Conservation (phyloP, 441 rosid species). For the Eruca vesicaria region DNA sequence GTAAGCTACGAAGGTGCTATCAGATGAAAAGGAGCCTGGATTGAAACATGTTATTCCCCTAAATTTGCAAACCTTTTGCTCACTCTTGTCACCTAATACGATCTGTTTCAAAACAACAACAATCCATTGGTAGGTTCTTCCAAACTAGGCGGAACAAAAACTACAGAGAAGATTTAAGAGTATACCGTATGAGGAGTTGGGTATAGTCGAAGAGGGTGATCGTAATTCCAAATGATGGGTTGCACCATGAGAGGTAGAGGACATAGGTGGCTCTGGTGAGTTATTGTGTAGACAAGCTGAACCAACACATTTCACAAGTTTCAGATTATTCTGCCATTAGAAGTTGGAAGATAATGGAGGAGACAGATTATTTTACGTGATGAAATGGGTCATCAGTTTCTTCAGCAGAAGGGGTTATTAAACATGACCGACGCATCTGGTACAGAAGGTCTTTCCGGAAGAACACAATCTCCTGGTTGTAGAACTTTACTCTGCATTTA, state of each 20-base stretch:
- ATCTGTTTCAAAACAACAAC: slow-evolving; percentile 47
- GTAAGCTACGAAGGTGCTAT: not conserved
- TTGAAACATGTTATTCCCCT: slow-evolving; percentile 87
- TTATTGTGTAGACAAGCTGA: slow-evolving; percentile 94
- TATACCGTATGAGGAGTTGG: slow-evolving; percentile 93
- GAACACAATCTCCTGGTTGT: slow-evolving; percentile 88
- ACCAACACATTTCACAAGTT: slow-evolving; percentile 25
- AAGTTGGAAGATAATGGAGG: slow-evolving; percentile 2
- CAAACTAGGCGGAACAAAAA: not conserved
- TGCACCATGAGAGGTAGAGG: slow-evolving; percentile 91
- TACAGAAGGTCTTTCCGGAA: slow-evolving; percentile 86
- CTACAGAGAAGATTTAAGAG: not conserved
- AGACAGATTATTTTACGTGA: slow-evolving; percentile 52
- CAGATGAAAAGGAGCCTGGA: slow-evolving; percentile 71
- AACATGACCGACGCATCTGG: slow-evolving; percentile 93
- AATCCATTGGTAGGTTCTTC: not conserved
- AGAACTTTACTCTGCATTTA: slow-evolving; percentile 75
- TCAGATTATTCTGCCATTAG: not conserved
- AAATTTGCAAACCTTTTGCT: slow-evolving; percentile 78
- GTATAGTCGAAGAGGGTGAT: slow-evolving; percentile 84
- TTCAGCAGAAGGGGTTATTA: slow-evolving; percentile 81
- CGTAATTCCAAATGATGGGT: slow-evolving; percentile 94
- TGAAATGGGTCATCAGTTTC: slow-evolving; percentile 84
- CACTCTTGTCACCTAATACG: slow-evolving; percentile 78
- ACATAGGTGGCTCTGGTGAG: slow-evolving; percentile 94